Evolutionary conservation across 2,329 filamentous ascomycete species (phyloP), one percentile per base, ranked within the genome.

Genomic region (Pseudocercospora pini-densiflorae): DNA sequence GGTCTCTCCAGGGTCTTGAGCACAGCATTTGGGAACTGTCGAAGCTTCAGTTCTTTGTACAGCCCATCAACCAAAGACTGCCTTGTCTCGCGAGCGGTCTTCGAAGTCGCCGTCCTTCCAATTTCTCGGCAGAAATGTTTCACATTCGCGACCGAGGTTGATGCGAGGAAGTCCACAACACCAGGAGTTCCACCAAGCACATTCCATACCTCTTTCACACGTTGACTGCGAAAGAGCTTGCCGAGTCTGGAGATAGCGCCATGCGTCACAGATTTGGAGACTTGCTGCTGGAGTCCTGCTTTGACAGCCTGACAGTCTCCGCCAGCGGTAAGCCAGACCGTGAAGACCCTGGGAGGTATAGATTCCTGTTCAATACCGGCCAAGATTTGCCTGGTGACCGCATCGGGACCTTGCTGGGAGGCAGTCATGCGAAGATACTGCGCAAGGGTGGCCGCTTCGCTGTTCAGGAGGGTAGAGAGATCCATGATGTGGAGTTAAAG

Each of bases 141-240:
- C 7, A 74, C 69, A 45, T 74, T 69, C 12, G 45, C 36, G 10
- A 74, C 70, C 10, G 70, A 71, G 33, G 71, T 60, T 9, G 54
- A 61, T 16, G 65, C 59, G 14, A 73, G 60, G 40, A 72, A 54
- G 12, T 65, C 43, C 23, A 70, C 59, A 31, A 74, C 54, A n/a
- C 70, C 71, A 12, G 31, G 47, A 3, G 69, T 71, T 1, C 59
- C 69, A 36, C 71, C 70, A 5, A 72, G 5, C 2, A 64, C 63
- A 9, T 36, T 54, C 71, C 72, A 75, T 12, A 69, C 23, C 12
- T 68, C 62, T 24, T 47, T 31, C 27, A 67, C 55, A 14, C 57
- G 51, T 16, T 45, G 10, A 19, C 62, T 66, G 40, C 68, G 67
- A 27, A 71, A 64, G 10, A 66, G 59, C 54, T 63, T 53, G 7